Evolutionary conservation across 805 yeast species (phyloP), one percentile per base, ranked within the genome.

Genomic region (Isabelozyma gotoi): DNA sequence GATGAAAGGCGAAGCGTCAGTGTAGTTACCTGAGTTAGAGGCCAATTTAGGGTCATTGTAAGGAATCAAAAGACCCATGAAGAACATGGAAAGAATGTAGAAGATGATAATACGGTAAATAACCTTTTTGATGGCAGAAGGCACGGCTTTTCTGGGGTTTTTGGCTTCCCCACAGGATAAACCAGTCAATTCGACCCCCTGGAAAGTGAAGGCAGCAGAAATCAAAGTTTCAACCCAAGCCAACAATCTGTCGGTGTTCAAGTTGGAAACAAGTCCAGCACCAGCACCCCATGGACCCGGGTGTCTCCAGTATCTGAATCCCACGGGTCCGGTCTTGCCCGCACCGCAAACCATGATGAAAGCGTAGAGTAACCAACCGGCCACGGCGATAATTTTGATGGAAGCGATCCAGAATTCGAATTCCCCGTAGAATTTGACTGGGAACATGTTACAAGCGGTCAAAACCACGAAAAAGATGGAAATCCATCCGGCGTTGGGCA

Each of bases 231-330:
- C 71, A 42, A 84, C 76, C 84, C 85, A 83, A 40, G 88, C 88
- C 40, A 83, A 65, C 56, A 84, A 82, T 58, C 82, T 72, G 40
- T 73, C 86, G 38, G 84, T 80, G 47, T 71, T 68, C 7, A 53
- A 54, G 56, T 78, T 69, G 12, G 57, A 48, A 10, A 81, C 80
- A 29, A 77, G 62, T 11, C 38, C 38, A 31, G 76, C 74, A 40
- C 88, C 88, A 38, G 78, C 80, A 38, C 88, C 86, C 81, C 85
- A 81, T 8, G 88, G 77, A 50, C 89, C 89, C 11, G 90, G 89
- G 56, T 85, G 62, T 66, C 88, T 78, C 92, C 91, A 85, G 63
- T 85, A 85, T 60, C 88, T 75, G 74, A 85, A 85, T 11, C 91
- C 91, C 33, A 85, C 77, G 7, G 89, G 85, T 15, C 89, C 89